Evolutionary conservation across 1,284 basidiomycete genomes (phyloP).

Genomic region (Ustilago trichophora): DNA sequence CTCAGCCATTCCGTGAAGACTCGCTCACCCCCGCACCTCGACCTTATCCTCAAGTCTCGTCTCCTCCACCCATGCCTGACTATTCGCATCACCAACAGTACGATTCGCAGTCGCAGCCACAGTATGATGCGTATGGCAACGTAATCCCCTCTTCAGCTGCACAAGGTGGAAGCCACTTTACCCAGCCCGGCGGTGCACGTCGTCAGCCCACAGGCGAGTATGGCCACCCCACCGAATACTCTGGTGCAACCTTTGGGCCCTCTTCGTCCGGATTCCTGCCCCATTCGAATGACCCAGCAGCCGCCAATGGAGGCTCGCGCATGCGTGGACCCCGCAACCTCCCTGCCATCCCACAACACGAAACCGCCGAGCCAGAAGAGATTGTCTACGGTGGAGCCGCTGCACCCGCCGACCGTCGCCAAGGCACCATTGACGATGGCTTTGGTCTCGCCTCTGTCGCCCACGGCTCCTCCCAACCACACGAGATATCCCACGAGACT

Average conservation of each 20-base stretch:
- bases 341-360: conserved; percentile 30
- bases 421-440: conserved; percentile 50
- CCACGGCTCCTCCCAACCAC: conserved; percentile 13
- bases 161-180: conserved; percentile 20
- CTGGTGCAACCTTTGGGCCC: conserved; percentile 43
- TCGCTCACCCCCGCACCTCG: conserved; percentile 30
- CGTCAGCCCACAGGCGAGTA: conserved; percentile 44
- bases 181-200: conserved; percentile 11
- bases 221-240: conserved; percentile 45
- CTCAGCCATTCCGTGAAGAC: conserved; percentile 53
- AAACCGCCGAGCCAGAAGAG: conserved; percentile 16
- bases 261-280: conserved; percentile 10
- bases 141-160: conserved; percentile 15
- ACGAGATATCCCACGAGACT: conserved; percentile 11
- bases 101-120: conserved; percentile 9
- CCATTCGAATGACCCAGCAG: too few species aligned
- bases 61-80: conserved; percentile 28
- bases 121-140: conserved; percentile 38
- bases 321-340: conserved; percentile 20
- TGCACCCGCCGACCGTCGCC: conserved; percentile 13
- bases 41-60: conserved; percentile 30
- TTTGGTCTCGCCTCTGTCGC: conserved; percentile 45
- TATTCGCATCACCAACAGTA: conserved; percentile 18
- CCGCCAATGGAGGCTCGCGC: conserved; percentile 7
- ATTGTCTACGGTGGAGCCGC: conserved; percentile 19